These are phyloP conservation scores for Agaricus sinodeliciosus DNA, from an alignment of 768 basidiomycete genomes.

Conservation along the genomic window DNA sequence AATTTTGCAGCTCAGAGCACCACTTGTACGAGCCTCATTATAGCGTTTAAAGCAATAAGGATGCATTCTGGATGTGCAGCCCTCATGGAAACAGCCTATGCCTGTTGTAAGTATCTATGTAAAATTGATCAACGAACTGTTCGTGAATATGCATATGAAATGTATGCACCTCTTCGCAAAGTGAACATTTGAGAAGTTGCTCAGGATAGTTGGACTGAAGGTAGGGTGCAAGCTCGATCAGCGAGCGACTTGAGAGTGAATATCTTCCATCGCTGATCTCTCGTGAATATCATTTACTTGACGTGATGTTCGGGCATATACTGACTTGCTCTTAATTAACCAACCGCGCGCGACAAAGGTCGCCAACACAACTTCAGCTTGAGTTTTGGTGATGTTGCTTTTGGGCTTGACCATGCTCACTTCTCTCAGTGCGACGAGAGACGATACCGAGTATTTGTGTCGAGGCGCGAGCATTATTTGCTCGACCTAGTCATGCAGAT, in stretches of 20 bases:
- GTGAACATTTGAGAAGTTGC: slow-evolving; percentile 63
- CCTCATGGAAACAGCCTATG: slow-evolving; percentile 48
- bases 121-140: neutral
- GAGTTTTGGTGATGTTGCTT: slow-evolving; percentile 62
- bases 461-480: slow-evolving; percentile 80
- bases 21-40: slow-evolving; percentile 22
- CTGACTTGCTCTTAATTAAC: slow-evolving; percentile 70
- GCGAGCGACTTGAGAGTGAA: slow-evolving; percentile 66
- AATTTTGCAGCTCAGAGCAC: slow-evolving; percentile 42
- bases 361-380: slow-evolving; percentile 62
- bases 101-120: slow-evolving; percentile 64
- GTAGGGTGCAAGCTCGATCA: slow-evolving; percentile 70
- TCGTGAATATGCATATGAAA: neutral
- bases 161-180: slow-evolving; percentile 58
- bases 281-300: neutral
- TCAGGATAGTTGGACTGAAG: slow-evolving; percentile 68
- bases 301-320: slow-evolving; percentile 13
- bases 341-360: slow-evolving; percentile 85
- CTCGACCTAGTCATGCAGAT: slow-evolving; percentile 54
- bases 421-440: slow-evolving; percentile 71
- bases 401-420: slow-evolving; percentile 51
- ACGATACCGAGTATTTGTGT: slow-evolving; percentile 71
- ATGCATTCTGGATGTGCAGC: slow-evolving; percentile 64
- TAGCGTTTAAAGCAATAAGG: slow-evolving; percentile 53
- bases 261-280: slow-evolving; percentile 59